A percentile compares a stretch with the other conserved stretches of the same genome.
phyloP scores from a whole-genome alignment of 2,329 filamentous ascomycete genomes.

The Penicillium sp. region DNA sequence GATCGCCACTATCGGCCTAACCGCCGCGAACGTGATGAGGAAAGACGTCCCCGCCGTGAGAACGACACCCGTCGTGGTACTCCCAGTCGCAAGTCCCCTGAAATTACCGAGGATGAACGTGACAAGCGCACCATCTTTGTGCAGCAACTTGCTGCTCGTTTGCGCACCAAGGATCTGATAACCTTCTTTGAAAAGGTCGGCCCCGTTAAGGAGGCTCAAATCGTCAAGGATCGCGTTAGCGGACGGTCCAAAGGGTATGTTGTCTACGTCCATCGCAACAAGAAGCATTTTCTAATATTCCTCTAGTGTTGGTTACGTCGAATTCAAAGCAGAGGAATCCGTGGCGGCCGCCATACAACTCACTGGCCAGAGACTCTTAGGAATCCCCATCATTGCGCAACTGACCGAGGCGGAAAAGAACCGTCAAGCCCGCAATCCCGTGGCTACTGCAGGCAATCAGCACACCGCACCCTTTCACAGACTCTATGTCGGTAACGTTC shows the following conservation, averaged over 20 bases:
- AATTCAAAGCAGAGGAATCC: slow-evolving; percentile 95
- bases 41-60: slow-evolving; percentile 53
- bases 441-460: slow-evolving; percentile 64
- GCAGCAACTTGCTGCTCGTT: slow-evolving; percentile 91
- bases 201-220: slow-evolving; percentile 93
- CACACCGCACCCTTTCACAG: slow-evolving; percentile 94
- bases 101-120: slow-evolving; percentile 89
- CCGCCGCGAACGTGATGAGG: slow-evolving; percentile 50
- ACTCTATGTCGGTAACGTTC: slow-evolving; percentile 97
- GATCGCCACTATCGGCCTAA: slow-evolving; percentile 56
- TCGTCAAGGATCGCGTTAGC: slow-evolving; percentile 96
- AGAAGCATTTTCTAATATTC: slow-evolving; percentile 10
- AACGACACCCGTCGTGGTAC: slow-evolving; percentile 48
- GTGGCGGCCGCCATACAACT: slow-evolving; percentile 92
- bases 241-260: slow-evolving; percentile 94
- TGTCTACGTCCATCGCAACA: slow-evolving; percentile 10
- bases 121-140: slow-evolving; percentile 97
- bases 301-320: slow-evolving; percentile 91
- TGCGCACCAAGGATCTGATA: slow-evolving; percentile 88
- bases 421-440: slow-evolving; percentile 83
- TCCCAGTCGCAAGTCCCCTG: slow-evolving; percentile 54
- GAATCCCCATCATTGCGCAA: slow-evolving; percentile 97
- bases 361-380: slow-evolving; percentile 96
- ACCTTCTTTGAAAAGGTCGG: slow-evolving; percentile 95
- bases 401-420: slow-evolving; percentile 99